These are phyloP conservation scores for Piper longum DNA, from an alignment of 164 flowering plant genomes.

Conservation along the genomic window DNA sequence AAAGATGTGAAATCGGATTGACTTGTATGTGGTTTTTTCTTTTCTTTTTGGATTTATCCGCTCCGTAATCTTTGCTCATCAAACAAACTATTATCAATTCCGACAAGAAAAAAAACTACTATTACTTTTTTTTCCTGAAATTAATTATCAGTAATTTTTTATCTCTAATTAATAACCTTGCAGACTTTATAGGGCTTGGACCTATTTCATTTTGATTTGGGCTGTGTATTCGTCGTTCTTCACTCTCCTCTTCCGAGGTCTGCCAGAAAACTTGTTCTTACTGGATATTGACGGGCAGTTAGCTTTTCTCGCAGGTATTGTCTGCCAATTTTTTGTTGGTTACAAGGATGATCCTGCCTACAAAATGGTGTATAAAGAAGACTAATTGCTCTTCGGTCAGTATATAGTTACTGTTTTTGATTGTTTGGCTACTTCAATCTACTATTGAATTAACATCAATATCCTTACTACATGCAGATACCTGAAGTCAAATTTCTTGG, in stretches of 20 bases:
- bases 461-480: conserved; percentile 32
- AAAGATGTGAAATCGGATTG: no score
- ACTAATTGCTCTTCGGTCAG: conserved; percentile 59
- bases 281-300: conserved; percentile 71
- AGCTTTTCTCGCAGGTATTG: conserved; percentile 68
- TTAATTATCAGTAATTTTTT: neutral
- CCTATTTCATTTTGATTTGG: conserved; percentile 60
- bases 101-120: no score
- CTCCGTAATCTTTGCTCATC: no score
- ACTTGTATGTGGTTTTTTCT: no score
- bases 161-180: conserved; percentile 6
- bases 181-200: conserved; percentile 81
- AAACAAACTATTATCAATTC: no score
- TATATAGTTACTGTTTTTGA: neutral
- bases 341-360: conserved; percentile 68
- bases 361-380: conserved; percentile 42
- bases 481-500: conserved; percentile 51
- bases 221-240: conserved; percentile 87
- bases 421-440: neutral
- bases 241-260: conserved; percentile 94
- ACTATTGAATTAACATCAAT: neutral
- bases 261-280: conserved; percentile 47
- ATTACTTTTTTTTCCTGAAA: neutral
- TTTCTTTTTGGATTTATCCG: no score
- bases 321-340: conserved; percentile 55